A percentile compares a stretch with the other conserved stretches of the same genome.
Conservation (phyloP, 352 stramenopile genomes). For the Elongisporangium anandrum region DNA sequence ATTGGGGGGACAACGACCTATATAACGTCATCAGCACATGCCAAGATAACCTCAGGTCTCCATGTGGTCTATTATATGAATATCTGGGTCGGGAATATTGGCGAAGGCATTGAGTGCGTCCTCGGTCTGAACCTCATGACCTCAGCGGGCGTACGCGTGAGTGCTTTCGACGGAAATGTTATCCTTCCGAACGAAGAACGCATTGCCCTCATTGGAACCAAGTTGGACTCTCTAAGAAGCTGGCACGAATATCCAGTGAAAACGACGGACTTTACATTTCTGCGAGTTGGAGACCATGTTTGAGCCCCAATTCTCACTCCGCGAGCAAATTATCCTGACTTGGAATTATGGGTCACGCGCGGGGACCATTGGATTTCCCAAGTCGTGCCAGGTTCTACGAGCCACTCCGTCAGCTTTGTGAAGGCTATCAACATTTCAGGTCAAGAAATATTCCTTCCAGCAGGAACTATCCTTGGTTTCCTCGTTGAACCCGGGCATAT, state of each 20-base stretch:
- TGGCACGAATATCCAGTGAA: neutral
- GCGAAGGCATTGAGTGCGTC: conserved; percentile 6
- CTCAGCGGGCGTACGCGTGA: conserved; percentile 2
- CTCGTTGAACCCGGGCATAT: neutral
- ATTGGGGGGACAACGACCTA: neutral
- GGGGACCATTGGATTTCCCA: conserved; percentile 1
- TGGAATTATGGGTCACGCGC: conserved; percentile 8
- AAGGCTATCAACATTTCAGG: neutral
- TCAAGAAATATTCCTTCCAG: neutral
- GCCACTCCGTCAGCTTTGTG: no score
- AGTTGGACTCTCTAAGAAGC: neutral
- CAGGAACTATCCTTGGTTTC: neutral
- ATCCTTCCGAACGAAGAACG: conserved; percentile 11
- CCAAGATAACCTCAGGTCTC: conserved; percentile 12
- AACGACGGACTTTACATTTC: neutral
- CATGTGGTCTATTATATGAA: conserved; percentile 11
- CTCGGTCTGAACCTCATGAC: conserved; percentile 16
- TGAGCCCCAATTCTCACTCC: neutral
- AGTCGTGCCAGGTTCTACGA: no score
- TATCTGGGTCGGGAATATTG: conserved; percentile 8
- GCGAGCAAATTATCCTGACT: neutral
- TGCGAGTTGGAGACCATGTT: neutral
- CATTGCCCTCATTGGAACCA: neutral
- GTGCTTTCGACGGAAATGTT: conserved; percentile 6
- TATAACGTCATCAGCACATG: neutral